Conservation (phyloP, 352 stramenopile species). For the Phytophthora megakarya region DNA sequence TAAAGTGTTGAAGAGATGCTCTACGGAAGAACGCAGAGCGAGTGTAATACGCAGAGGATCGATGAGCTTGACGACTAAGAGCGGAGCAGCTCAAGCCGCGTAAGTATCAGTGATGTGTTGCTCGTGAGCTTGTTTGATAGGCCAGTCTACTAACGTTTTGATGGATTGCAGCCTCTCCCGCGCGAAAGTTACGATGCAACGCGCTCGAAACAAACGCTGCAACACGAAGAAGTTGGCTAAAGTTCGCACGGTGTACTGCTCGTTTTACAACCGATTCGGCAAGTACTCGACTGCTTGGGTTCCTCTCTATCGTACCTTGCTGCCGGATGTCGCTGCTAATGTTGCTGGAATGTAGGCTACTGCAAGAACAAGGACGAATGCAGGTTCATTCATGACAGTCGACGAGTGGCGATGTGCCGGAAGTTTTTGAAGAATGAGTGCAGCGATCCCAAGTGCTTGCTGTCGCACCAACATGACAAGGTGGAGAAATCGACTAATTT, state of each 20-base stretch:
- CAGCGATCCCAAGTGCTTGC: slow-evolving; percentile 55
- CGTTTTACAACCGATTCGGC: slow-evolving; percentile 85
- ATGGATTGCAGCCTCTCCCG: slow-evolving; percentile 36
- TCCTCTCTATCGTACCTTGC: not conserved
- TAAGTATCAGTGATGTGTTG: slow-evolving; percentile 28
- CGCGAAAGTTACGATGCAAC: slow-evolving; percentile 57
- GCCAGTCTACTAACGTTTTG: not conserved
- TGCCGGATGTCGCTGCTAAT: slow-evolving; percentile 23
- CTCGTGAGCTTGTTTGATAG: not conserved
- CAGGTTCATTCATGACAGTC: slow-evolving; percentile 85
- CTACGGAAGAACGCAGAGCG: slow-evolving; percentile 29
- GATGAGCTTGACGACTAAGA: slow-evolving; percentile 36
- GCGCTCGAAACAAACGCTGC: slow-evolving; percentile 48
- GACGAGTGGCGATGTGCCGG: slow-evolving; percentile 78
- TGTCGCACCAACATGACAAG: slow-evolving; percentile 81
- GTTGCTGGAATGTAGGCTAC: slow-evolving; percentile 48
- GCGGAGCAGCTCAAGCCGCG: slow-evolving; percentile 37
- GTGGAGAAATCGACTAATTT: slow-evolving; percentile 40
- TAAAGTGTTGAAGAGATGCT: slow-evolving; percentile 50
- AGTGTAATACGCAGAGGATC: slow-evolving; percentile 13
- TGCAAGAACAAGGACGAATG: slow-evolving; percentile 85
- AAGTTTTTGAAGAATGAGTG: slow-evolving; percentile 79
- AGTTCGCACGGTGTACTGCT: slow-evolving; percentile 76
- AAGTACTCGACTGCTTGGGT: slow-evolving; percentile 32
- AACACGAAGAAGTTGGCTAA: slow-evolving; percentile 37